phyloP scores from a whole-genome alignment of 805 yeast species.

The Wickerhamiella dianesei region DNA sequence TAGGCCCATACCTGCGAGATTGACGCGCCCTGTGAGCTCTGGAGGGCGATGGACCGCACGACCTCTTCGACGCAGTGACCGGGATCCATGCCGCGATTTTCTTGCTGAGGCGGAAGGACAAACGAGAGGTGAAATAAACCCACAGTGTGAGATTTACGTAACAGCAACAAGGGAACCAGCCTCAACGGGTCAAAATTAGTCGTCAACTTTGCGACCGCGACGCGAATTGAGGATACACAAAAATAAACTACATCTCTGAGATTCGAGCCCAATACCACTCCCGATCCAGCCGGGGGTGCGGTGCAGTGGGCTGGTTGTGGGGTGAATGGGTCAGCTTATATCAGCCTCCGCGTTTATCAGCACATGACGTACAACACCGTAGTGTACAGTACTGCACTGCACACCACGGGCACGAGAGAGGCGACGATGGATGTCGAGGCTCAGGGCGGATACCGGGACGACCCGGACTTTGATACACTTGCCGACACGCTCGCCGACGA shows the following conservation, averaged over 20 bases:
- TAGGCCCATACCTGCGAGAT: slow-evolving; percentile 9
- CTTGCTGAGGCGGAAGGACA: background rate
- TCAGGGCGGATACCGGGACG: slow-evolving; percentile 23
- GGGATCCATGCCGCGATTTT: slow-evolving; percentile 13
- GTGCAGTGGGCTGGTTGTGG: background rate
- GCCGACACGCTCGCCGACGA: slow-evolving; percentile 34
- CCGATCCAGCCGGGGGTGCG: too few species aligned
- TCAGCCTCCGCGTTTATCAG: too few species aligned
- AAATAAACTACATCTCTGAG: background rate
- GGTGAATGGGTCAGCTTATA: background rate
- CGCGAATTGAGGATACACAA: too few species aligned
- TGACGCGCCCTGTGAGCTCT: slow-evolving; percentile 12
- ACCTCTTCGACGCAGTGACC: slow-evolving; percentile 8
- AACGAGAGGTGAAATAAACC: background rate
- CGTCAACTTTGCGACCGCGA: too few species aligned
- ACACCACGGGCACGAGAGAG: background rate
- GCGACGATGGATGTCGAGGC: slow-evolving; percentile 16
- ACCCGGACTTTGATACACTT: slow-evolving; percentile 40
- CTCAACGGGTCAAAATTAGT: too few species aligned
- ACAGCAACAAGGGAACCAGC: background rate
- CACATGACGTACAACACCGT: too few species aligned
- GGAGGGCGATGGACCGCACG: slow-evolving; percentile 12
- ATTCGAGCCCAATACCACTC: background rate
- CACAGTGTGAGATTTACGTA: background rate
- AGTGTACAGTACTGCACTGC: background rate